Evolutionary conservation across 2,329 filamentous ascomycete species (phyloP).

Genomic region (Epichloe coenophiala): DNA sequence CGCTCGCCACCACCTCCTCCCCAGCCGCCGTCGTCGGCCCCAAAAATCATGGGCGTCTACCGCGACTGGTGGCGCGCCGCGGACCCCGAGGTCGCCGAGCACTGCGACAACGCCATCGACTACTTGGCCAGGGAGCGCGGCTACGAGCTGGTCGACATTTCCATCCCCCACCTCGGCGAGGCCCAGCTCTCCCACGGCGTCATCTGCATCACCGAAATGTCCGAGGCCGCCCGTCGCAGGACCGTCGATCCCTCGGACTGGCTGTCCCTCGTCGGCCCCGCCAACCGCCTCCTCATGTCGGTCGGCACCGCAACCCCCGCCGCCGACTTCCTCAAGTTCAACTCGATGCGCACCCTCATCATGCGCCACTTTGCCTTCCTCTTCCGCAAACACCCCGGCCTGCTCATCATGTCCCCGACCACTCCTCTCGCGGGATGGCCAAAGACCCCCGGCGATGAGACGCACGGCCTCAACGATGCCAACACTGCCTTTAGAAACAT

Average conservation of each 20-base stretch:
- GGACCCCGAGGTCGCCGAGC: constrained; percentile 45
- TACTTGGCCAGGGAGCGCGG: constrained; percentile 38
- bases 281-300: constrained; percentile 57
- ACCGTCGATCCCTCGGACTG: constrained; percentile 32
- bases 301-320: constrained; percentile 51
- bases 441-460: constrained; percentile 40
- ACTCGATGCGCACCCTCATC: constrained; percentile 58
- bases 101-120: constrained; percentile 49
- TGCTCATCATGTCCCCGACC: constrained; percentile 70
- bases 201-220: constrained; percentile 62
- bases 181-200: constrained; percentile 66
- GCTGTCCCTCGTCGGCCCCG: constrained; percentile 43
- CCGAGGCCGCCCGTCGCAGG: constrained; percentile 30
- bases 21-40: constrained; percentile 18
- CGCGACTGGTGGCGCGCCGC: constrained; percentile 36
- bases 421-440: constrained; percentile 65
- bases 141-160: constrained; percentile 43
- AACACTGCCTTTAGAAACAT: constrained; percentile 65
- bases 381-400: constrained; percentile 55
- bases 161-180: constrained; percentile 52
- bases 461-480: constrained; percentile 62
- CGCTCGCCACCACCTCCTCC: constrained; percentile 37
- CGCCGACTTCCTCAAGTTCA: constrained; percentile 57
- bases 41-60: constrained; percentile 59
- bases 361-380: constrained; percentile 68